Evolutionary conservation across 495 filamentous ascomycete genomes (phyloP), one percentile per base, ranked within the genome.

Genomic region (Trichoderma parareesei): DNA sequence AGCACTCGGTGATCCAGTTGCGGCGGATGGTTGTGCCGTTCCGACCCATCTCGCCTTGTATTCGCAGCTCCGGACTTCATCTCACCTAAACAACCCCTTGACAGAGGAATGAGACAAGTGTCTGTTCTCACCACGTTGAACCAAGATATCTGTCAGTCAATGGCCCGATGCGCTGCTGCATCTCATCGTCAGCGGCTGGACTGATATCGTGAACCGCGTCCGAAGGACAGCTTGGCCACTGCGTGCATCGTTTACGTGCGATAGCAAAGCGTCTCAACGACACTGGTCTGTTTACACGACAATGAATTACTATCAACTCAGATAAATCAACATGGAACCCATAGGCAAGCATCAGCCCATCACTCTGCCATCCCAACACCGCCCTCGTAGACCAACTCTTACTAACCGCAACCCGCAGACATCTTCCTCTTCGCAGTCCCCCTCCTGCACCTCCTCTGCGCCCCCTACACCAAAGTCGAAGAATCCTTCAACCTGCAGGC

Each of bases 401-500:
- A 62, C 60, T 62, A 40, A 43, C 10, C 13, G 37, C 67, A 53
- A 72, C 18, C 66, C 84, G 41, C 77, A 88, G 48, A 77, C 75
- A 16, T 72, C 83, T 75, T 84, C 38, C 83, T 96, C 65, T 88
- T 89, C 2, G 67, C 73, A 2, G 72, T 91, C 43, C 84, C 97
- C 67, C 71, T 93, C 20, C 61, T 91, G 37, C 93, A 99, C 74
- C 84, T 97, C 61, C 66, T 86, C 64, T 74, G 84, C 9, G 87
- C 95, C 16, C 95, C 94, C 1, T 97, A 94, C 78, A 97, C 95
- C 60, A 99, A 99, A 75, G 95, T 99, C 64, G 94, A 99, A 73
- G 94, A 99, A 77, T 97, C 93, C 0, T 99, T 99, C 83, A 96
- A 96, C 69, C 86, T 98, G 62, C 94, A 99, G 73, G 94, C 94